Conservation (phyloP, 306 rosid species). For the Dryas octopetala region DNA sequence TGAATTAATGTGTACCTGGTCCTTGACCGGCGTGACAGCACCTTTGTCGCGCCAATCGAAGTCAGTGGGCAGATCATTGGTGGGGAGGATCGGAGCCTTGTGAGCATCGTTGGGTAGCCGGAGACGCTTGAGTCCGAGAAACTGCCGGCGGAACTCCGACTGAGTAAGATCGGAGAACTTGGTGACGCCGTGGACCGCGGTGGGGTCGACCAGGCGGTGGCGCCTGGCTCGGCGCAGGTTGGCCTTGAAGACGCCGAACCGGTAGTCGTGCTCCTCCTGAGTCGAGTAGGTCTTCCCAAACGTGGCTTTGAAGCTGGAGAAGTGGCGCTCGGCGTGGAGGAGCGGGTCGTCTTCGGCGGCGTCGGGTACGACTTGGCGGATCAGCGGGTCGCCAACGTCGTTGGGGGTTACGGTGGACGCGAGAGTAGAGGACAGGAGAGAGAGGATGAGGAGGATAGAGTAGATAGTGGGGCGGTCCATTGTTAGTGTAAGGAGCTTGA, state of each 20-base stretch:
- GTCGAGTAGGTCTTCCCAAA: slow-evolving; percentile 62
- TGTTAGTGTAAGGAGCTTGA: not conserved
- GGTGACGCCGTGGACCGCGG: slow-evolving; percentile 86
- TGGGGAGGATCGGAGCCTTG: slow-evolving; percentile 84
- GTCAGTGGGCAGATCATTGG: slow-evolving; percentile 61
- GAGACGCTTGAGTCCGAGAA: slow-evolving; percentile 71
- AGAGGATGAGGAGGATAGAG: not conserved
- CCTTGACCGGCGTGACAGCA: slow-evolving; percentile 73
- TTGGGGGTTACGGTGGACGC: slow-evolving; percentile 25
- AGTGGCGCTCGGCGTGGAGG: slow-evolving; percentile 68
- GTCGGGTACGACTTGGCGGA: slow-evolving; percentile 67
- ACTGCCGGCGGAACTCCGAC: slow-evolving; percentile 61
- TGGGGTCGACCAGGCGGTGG: slow-evolving; percentile 77
- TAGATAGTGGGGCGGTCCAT: slow-evolving; percentile 16
- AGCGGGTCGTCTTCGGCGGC: slow-evolving; percentile 38
- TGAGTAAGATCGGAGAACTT: slow-evolving; percentile 86
- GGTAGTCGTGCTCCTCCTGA: slow-evolving; percentile 70
- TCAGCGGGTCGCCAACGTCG: slow-evolving; percentile 45
- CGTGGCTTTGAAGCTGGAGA: slow-evolving; percentile 62
- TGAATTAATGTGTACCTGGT: slow-evolving; percentile 47
- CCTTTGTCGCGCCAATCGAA: slow-evolving; percentile 97
- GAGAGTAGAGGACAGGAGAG: slow-evolving; percentile 25
- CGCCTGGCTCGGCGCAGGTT: slow-evolving; percentile 69
- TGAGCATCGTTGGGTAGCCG: slow-evolving; percentile 64
- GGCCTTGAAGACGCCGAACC: slow-evolving; percentile 69